These are phyloP conservation scores for Leersia perrieri DNA, from an alignment of 176 grass and related monocot genomes.

Conservation along the genomic window DNA sequence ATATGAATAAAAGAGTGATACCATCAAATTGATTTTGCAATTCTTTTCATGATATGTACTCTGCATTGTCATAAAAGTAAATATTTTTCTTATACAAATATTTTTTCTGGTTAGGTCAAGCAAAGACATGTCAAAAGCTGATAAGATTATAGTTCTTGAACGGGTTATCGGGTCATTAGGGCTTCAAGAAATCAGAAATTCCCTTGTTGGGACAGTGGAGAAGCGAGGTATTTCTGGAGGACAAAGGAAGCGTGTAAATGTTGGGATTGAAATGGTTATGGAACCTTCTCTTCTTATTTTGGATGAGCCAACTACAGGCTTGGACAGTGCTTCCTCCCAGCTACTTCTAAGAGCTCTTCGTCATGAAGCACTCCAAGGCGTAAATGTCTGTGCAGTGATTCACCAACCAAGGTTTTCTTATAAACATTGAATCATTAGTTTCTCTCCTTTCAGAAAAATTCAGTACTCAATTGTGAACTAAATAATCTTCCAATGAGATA, in stretches of 20 bases:
- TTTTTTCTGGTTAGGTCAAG: constrained; percentile 43
- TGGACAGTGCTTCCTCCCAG: constrained; percentile 86
- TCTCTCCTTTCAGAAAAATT: constrained; percentile 11
- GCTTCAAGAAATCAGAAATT: constrained; percentile 71
- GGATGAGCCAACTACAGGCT: constrained; percentile 83
- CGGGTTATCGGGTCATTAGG: constrained; percentile 71
- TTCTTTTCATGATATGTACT: neutral
- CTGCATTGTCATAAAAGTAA: neutral
- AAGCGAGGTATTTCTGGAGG: constrained; percentile 83
- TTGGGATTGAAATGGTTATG: constrained; percentile 89
- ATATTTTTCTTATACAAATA: constrained; percentile 16
- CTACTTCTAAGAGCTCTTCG: constrained; percentile 72
- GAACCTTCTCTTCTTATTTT: constrained; percentile 87
- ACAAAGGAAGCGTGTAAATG: constrained; percentile 83
- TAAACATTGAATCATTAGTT: constrained; percentile 8
- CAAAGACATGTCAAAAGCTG: constrained; percentile 48
- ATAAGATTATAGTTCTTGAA: constrained; percentile 70
- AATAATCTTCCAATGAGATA: constrained; percentile 11
- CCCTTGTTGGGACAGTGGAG: constrained; percentile 84
- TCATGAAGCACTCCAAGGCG: constrained; percentile 72
- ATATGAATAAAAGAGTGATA: neutral
- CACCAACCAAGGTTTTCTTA: constrained; percentile 72
- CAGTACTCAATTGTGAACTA: neutral
- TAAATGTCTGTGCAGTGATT: constrained; percentile 76
- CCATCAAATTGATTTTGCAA: neutral